Conservation (phyloP, 1,284 basidiomycete genomes). For the Pseudozyma sp. region DNA sequence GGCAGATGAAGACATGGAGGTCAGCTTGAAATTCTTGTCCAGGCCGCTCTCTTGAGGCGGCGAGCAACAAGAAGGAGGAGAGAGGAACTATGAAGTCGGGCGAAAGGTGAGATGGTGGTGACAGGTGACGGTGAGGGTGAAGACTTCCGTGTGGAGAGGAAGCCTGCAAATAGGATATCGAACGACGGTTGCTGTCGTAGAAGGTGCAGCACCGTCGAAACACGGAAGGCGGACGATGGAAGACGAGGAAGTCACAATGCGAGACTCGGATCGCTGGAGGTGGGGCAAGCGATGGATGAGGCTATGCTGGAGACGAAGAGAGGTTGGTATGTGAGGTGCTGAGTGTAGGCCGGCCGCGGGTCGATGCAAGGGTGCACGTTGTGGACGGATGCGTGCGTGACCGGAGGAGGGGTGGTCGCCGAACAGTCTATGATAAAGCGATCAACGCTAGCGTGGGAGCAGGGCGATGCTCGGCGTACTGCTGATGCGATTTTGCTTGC, state of each 20-base stretch:
- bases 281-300: constrained; percentile 9
- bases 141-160: not conserved
- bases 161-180: not conserved
- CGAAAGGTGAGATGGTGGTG: constrained; percentile 2
- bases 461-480: constrained; percentile 28
- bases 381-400: not conserved
- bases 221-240: too few species aligned
- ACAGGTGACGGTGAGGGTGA: not conserved
- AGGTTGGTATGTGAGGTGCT: not conserved
- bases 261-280: not conserved
- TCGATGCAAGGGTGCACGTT: not conserved
- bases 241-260: not conserved
- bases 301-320: constrained; percentile 21
- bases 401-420: not conserved
- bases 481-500: not conserved
- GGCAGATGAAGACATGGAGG: constrained; percentile 30
- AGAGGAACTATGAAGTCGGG: not conserved
- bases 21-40: constrained; percentile 18
- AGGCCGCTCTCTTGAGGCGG: constrained; percentile 2
- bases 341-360: not conserved
- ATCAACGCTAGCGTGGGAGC: constrained; percentile 33
- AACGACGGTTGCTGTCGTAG: too few species aligned
- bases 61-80: not conserved
- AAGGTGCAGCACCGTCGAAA: too few species aligned
- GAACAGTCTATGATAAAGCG: not conserved